These are phyloP conservation scores for Dactylellina leptospora DNA, from an alignment of 2,329 filamentous ascomycete species.

Conservation along the genomic window DNA sequence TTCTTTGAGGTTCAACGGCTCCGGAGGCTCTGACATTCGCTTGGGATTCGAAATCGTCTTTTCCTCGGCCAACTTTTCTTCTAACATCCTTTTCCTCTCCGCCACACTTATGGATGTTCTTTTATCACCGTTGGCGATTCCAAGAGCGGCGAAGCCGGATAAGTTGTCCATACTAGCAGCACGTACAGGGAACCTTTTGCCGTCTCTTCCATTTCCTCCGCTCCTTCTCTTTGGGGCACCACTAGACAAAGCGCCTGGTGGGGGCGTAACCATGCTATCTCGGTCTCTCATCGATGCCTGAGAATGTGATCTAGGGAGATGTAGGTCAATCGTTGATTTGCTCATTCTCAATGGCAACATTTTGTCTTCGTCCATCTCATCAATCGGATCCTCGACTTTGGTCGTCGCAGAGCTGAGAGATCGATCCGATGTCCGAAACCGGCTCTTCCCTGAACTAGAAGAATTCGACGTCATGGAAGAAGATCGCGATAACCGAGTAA, in stretches of 20 bases:
- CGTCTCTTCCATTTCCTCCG: conserved; percentile 48
- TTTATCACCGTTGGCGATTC: conserved; percentile 18
- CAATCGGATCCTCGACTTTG: conserved; percentile 42
- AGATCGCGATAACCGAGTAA: conserved; percentile 46
- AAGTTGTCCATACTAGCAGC: conserved; percentile 52
- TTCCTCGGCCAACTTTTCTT: conserved; percentile 37
- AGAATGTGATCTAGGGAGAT: conserved; percentile 36
- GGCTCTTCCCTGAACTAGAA: conserved; percentile 42
- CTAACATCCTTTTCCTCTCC: conserved; percentile 28
- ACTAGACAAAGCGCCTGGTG: conserved; percentile 18
- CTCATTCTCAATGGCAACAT: conserved; percentile 48
- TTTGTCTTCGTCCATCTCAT: conserved; percentile 48
- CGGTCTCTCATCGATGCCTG: conserved; percentile 43
- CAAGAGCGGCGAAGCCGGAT: conserved; percentile 21
- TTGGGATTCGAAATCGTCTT: conserved; percentile 19
- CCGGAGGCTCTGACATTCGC: conserved; percentile 31
- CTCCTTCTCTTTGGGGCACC: conserved; percentile 31
- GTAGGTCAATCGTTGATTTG: conserved; percentile 37
- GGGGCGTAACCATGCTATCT: conserved; percentile 42
- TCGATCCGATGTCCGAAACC: conserved; percentile 39
- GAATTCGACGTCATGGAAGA: conserved; percentile 50
- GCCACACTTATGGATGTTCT: conserved; percentile 16
- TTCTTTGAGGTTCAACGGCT: conserved; percentile 33
- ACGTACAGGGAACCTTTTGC: conserved; percentile 47
- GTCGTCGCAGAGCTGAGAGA: conserved; percentile 44